phyloP scores from a whole-genome alignment of 2,329 filamentous ascomycete species.

The Ampelomyces quisqualis region DNA sequence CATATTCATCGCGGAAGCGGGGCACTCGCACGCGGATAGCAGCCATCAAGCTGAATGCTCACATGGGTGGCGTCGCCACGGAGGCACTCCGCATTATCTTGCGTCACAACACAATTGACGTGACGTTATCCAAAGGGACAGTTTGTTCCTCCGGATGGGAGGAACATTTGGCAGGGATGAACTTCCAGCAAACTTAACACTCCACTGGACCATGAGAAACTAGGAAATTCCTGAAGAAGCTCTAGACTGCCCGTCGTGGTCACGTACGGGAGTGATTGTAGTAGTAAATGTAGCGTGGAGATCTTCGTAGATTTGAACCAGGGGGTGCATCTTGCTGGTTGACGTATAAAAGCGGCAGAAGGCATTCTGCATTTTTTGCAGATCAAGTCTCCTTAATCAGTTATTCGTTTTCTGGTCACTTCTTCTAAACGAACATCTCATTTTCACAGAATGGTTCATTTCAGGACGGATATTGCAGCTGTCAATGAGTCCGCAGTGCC shows the following conservation, averaged over 20 bases:
- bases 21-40: constrained; percentile 14
- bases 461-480: constrained; percentile 28
- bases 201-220: background rate
- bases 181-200: constrained; percentile 1
- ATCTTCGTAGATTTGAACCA: constrained; percentile 11
- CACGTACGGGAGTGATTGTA: constrained; percentile 2
- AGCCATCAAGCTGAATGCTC: constrained; percentile 8
- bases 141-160: constrained; percentile 15
- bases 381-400: too few relatives aligned
- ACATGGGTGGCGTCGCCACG: constrained; percentile 9
- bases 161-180: too few relatives aligned
- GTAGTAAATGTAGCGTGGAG: constrained; percentile 7
- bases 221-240: constrained; percentile 3
- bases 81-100: constrained; percentile 9
- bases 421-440: background rate
- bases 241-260: constrained; percentile 3
- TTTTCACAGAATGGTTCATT: background rate
- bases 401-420: background rate
- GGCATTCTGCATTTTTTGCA: too few relatives aligned
- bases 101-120: constrained; percentile 1
- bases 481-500: constrained; percentile 20
- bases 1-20: constrained; percentile 14
- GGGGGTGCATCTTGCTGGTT: constrained; percentile 15
- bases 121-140: constrained; percentile 8
- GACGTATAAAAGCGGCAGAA: constrained; percentile 19